Percentiles rank a stretch among this genome's conserved stretches.
phyloP scores from a whole-genome alignment of 1,139 yeast genomes.

The Protomyces pachydermus region DNA sequence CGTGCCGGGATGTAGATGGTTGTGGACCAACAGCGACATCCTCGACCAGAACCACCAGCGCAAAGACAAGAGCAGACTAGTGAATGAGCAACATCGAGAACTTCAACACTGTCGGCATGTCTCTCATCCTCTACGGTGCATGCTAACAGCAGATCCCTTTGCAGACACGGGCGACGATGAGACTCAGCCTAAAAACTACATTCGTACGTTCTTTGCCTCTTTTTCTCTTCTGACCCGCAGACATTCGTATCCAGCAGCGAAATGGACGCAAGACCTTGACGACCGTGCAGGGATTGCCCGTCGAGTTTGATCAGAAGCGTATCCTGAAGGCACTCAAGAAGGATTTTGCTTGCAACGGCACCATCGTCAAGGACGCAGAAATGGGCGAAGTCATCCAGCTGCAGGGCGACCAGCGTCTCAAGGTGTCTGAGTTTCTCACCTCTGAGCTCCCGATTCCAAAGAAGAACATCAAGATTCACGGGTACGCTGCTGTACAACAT shows the following conservation, averaged over 20 bases:
- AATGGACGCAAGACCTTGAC: slow-evolving; percentile 99
- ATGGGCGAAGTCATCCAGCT: slow-evolving; percentile 95
- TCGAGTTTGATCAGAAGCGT: slow-evolving; percentile 89
- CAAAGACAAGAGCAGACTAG: background rate
- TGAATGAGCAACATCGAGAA: slow-evolving; percentile 18
- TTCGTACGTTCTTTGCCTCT: slow-evolving; percentile 51
- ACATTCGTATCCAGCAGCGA: slow-evolving; percentile 95
- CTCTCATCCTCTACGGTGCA: background rate
- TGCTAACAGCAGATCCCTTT: slow-evolving; percentile 67
- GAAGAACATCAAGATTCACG: slow-evolving; percentile 96
- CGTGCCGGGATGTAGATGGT: too few species aligned
- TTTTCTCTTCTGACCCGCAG: slow-evolving; percentile 5
- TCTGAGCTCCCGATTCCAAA: slow-evolving; percentile 82
- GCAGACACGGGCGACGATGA: slow-evolving; percentile 99
- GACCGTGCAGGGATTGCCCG: slow-evolving; percentile 96
- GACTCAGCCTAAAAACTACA: slow-evolving; percentile 89
- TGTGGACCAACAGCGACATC: background rate
- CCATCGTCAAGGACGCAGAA: slow-evolving; percentile 92
- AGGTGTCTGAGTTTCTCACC: slow-evolving; percentile 89
- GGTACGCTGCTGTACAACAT: slow-evolving; percentile 43
- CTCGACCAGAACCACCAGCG: background rate
- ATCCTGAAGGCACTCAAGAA: slow-evolving; percentile 90
- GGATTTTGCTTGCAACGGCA: slow-evolving; percentile 98
- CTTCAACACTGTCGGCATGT: slow-evolving; percentile 23
- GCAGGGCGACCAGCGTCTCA: slow-evolving; percentile 98